A percentile compares a stretch with the other conserved stretches of the same genome.
Evolutionary conservation across 1,284 basidiomycete species (phyloP).

Genomic region (Malassezia sympodialis): DNA sequence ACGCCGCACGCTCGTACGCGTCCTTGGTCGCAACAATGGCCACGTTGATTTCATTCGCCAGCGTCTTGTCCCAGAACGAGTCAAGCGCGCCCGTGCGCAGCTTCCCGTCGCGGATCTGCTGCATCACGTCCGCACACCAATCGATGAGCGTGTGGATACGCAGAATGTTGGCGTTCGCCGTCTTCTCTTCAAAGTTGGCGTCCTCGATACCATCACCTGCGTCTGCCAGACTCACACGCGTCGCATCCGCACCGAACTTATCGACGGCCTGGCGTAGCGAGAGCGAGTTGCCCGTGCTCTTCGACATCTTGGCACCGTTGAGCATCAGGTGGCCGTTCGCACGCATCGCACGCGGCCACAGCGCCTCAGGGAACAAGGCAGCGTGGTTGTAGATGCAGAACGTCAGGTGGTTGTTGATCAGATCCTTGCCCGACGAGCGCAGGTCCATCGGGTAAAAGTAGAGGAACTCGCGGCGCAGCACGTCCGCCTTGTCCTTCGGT

Average conservation of each 20-base stretch:
- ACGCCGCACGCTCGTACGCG: slow-evolving; percentile 61
- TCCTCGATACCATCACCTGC: slow-evolving; percentile 96
- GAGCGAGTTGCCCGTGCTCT: slow-evolving; percentile 65
- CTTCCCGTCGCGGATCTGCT: slow-evolving; percentile 57
- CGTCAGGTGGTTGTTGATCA: slow-evolving; percentile 91
- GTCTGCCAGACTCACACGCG: slow-evolving; percentile 82
- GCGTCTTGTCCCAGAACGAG: slow-evolving; percentile 61
- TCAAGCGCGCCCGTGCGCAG: slow-evolving; percentile 55
- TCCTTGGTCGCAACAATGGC: slow-evolving; percentile 66
- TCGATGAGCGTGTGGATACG: slow-evolving; percentile 79
- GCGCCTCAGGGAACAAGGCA: slow-evolving; percentile 83
- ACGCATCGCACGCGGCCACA: slow-evolving; percentile 84
- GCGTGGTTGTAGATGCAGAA: slow-evolving; percentile 91
- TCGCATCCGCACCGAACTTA: slow-evolving; percentile 84
- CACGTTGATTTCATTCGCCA: slow-evolving; percentile 82
- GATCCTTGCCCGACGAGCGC: slow-evolving; percentile 95
- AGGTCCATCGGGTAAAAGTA: slow-evolving; percentile 99
- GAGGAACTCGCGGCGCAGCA: slow-evolving; percentile 78
- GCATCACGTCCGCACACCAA: slow-evolving; percentile 75
- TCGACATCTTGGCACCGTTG: slow-evolving; percentile 98
- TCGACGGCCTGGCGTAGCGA: slow-evolving; percentile 42
- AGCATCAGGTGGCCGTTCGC: slow-evolving; percentile 95
- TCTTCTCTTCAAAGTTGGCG: slow-evolving; percentile 97
- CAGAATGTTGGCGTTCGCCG: slow-evolving; percentile 92
- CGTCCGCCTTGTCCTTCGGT: slow-evolving; percentile 66